Conservation (phyloP, 164 flowering plant genomes). For the Vitis cinerea region DNA sequence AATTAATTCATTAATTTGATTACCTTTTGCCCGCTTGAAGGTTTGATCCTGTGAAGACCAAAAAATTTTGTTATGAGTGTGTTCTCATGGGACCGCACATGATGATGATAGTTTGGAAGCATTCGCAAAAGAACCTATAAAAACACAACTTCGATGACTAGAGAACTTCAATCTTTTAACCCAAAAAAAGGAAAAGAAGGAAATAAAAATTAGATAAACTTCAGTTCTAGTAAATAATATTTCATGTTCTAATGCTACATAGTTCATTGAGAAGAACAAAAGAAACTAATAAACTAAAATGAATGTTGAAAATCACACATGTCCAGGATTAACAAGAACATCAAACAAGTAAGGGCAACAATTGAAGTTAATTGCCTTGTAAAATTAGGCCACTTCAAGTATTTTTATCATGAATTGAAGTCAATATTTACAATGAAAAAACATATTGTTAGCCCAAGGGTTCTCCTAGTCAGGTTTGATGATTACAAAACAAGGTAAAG, state of each 20-base stretch:
- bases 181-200: not conserved
- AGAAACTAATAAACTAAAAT: too few relatives aligned
- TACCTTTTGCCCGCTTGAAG: slow-evolving; percentile 99
- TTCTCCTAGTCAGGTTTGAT: too few relatives aligned
- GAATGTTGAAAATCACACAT: too few relatives aligned
- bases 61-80: slow-evolving; percentile 96
- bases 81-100: slow-evolving; percentile 82
- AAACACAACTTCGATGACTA: slow-evolving; percentile 19
- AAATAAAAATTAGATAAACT: not conserved
- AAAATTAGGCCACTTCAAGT: too few relatives aligned
- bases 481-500: too few relatives aligned
- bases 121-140: slow-evolving; percentile 86
- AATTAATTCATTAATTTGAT: not conserved
- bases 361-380: too few relatives aligned
- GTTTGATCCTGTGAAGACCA: slow-evolving; percentile 96
- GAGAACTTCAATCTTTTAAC: not conserved
- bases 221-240: too few relatives aligned
- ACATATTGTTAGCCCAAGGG: too few relatives aligned
- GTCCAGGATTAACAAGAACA: too few relatives aligned
- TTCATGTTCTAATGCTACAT: not conserved
- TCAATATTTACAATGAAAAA: too few relatives aligned
- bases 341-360: too few relatives aligned
- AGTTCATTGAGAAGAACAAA: not conserved
- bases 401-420: too few relatives aligned
- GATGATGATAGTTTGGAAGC: slow-evolving; percentile 90